These are phyloP conservation scores for Leucaena leucocephala DNA, from an alignment of 306 rosid species.

Conservation along the genomic window DNA sequence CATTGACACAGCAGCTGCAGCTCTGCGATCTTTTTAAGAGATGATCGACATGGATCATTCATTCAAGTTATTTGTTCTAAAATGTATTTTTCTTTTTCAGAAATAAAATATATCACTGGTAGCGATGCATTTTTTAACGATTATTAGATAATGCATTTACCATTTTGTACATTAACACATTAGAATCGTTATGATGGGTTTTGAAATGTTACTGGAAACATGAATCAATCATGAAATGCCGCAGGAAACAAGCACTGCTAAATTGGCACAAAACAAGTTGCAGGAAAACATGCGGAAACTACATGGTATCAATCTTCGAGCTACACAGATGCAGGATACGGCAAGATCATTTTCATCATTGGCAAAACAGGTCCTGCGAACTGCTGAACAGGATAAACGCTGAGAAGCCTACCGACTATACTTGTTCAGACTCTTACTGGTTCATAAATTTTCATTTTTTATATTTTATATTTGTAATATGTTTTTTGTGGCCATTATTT, in stretches of 20 bases:
- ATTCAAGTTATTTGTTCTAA: background rate
- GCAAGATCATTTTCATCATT: conserved; percentile 83
- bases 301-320: conserved; percentile 59
- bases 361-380: conserved; percentile 74
- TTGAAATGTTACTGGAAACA: conserved; percentile 17
- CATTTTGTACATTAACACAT: background rate
- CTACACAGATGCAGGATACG: conserved; percentile 77
- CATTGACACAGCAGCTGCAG: background rate
- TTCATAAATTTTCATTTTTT: conserved; percentile 22
- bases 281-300: conserved; percentile 64
- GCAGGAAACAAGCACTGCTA: conserved; percentile 72
- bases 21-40: background rate
- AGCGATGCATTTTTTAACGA: background rate
- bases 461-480: conserved; percentile 12
- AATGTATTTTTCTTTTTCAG: background rate
- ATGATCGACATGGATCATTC: background rate
- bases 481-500: conserved; percentile 26
- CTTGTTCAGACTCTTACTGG: background rate
- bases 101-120: background rate
- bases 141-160: background rate
- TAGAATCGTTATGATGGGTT: background rate
- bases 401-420: conserved; percentile 20
- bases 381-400: conserved; percentile 59
- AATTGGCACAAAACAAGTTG: conserved; percentile 68
- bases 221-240: conserved; percentile 22